These are phyloP conservation scores for Mucor plumbeus DNA, from an alignment of 371 early-diverging fungal species.

Conservation along the genomic window DNA sequence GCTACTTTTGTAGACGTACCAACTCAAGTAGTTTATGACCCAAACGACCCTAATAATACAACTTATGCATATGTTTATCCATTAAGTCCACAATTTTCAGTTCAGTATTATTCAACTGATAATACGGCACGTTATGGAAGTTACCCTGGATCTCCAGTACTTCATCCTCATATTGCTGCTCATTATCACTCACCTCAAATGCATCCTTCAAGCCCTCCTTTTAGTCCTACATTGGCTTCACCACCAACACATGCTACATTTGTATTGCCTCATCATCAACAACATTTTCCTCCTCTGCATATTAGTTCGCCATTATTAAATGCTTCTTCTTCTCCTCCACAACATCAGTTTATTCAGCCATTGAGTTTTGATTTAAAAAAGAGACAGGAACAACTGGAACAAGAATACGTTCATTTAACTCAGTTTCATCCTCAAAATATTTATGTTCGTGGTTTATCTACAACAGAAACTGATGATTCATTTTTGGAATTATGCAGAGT, in stretches of 20 bases:
- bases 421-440: constrained; percentile 66
- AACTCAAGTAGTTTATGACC: constrained; percentile 16
- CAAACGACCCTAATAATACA: constrained; percentile 26
- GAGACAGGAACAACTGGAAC: constrained; percentile 19
- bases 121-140: constrained; percentile 25
- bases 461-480: constrained; percentile 71
- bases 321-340: constrained; percentile 40
- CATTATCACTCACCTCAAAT: constrained; percentile 36
- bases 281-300: constrained; percentile 47
- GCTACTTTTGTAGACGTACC: constrained; percentile 17
- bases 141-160: constrained; percentile 50
- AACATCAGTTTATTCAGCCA: constrained; percentile 27
- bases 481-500: constrained; percentile 66
- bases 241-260: constrained; percentile 39
- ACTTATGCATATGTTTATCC: constrained; percentile 42
- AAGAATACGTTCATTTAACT: constrained; percentile 19
- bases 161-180: constrained; percentile 40
- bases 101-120: constrained; percentile 36
- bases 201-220: constrained; percentile 53
- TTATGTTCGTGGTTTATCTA: constrained; percentile 81
- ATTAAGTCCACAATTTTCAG: constrained; percentile 41
- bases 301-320: constrained; percentile 46
- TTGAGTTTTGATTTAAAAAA: constrained; percentile 15
- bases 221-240: constrained; percentile 45
- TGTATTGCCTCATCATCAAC: constrained; percentile 37